Percentiles rank a stretch among this genome's conserved stretches.
phyloP scores from a whole-genome alignment of 768 basidiomycete genomes.

The Lentinula detonsa region DNA sequence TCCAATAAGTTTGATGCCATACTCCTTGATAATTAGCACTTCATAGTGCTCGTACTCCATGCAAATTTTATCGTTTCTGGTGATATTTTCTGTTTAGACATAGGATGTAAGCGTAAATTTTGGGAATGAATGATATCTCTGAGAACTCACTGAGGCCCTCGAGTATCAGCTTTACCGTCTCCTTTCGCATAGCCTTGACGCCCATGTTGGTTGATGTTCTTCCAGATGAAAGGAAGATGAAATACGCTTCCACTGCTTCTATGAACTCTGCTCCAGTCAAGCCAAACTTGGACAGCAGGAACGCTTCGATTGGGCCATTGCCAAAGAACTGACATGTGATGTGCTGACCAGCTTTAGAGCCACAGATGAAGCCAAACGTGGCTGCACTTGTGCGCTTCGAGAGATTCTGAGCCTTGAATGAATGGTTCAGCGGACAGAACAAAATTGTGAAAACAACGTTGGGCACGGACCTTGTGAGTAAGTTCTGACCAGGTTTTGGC shows the following conservation, averaged over 20 bases:
- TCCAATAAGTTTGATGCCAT: no score
- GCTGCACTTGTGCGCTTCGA: background rate
- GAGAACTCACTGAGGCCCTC: no score
- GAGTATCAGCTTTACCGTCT: background rate
- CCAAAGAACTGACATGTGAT: background rate
- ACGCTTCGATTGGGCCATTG: background rate
- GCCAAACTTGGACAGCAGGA: background rate
- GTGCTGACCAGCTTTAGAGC: background rate
- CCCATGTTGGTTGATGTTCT: background rate
- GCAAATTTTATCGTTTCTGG: no score
- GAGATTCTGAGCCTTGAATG: background rate
- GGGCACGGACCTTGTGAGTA: background rate
- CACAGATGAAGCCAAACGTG: background rate
- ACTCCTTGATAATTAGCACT: no score
- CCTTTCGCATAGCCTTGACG: background rate
- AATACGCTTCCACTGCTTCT: background rate
- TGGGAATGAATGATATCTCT: no score
- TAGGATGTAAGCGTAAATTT: no score
- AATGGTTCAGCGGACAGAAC: no score
- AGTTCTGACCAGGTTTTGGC: background rate
- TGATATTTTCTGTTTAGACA: no score
- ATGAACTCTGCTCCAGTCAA: background rate
- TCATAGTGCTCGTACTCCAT: no score
- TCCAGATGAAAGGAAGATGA: background rate
- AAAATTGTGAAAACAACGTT: no score